A percentile compares a stretch with the other conserved stretches of the same genome.
Evolutionary conservation across 208 protist genomes (phyloP).

Genomic region (Trypanosoma melophagium): DNA sequence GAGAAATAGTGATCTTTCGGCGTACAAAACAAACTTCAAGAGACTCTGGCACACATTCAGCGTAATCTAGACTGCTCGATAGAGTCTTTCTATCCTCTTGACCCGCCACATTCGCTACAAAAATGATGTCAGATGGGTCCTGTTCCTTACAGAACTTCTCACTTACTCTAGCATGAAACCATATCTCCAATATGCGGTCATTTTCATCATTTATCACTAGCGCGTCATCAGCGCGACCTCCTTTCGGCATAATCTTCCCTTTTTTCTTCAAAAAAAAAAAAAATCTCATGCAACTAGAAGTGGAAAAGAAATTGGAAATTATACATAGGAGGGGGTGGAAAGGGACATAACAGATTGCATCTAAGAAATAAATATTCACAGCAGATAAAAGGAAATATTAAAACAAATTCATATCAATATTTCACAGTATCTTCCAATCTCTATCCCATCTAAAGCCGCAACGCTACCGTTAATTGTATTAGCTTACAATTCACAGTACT

Average conservation of each 20-base stretch:
- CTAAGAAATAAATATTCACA: no score
- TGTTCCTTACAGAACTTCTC: constrained; percentile 11
- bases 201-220: constrained; percentile 24
- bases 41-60: constrained; percentile 8
- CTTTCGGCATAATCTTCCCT: constrained; percentile 21
- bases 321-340: no score
- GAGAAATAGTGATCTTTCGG: constrained; percentile 17
- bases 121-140: constrained; percentile 13
- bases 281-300: constrained; percentile 3
- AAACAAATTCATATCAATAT: no score
- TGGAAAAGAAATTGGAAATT: not conserved
- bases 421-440: no score
- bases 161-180: constrained; percentile 21
- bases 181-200: constrained; percentile 31
- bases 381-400: no score
- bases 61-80: constrained; percentile 2
- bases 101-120: constrained; percentile 18
- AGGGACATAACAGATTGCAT: no score
- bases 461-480: no score
- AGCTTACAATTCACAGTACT: no score
- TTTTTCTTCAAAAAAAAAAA: not conserved
- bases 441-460: no score
- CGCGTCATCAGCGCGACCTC: constrained; percentile 12
- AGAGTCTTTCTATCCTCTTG: constrained; percentile 23
- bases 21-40: constrained; percentile 23